These are phyloP conservation scores for Hyphopichia burtonii DNA, from an alignment of 1,139 yeast genomes.

Conservation along the genomic window DNA sequence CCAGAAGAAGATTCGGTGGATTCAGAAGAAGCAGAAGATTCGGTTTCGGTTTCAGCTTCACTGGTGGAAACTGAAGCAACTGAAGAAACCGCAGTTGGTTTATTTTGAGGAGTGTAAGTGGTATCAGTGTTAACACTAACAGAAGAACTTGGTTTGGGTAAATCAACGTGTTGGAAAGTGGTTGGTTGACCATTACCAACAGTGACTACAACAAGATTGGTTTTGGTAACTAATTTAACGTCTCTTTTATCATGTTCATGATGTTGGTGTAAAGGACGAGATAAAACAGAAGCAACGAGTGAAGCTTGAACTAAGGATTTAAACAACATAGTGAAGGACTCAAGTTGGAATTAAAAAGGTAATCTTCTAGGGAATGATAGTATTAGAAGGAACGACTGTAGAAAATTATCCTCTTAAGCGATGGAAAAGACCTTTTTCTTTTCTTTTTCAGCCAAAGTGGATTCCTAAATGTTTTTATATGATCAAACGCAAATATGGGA, in stretches of 20 bases:
- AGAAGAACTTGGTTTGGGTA: slow-evolving; percentile 25
- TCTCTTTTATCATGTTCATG: slow-evolving; percentile 40
- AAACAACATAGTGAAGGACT: slow-evolving; percentile 42
- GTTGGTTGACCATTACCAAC: slow-evolving; percentile 30
- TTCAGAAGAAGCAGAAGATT: slow-evolving; percentile 26
- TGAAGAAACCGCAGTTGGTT: slow-evolving; percentile 22
- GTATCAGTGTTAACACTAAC: slow-evolving; percentile 17
- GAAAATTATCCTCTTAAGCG: slow-evolving; percentile 1
- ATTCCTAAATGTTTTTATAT: too few relatives aligned
- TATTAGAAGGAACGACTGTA: slow-evolving; percentile 5
- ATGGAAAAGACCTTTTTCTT: too few relatives aligned
- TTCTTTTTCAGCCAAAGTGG: too few relatives aligned
- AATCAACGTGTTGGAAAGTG: slow-evolving; percentile 13
- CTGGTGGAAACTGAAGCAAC: slow-evolving; percentile 11
- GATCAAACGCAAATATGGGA: too few relatives aligned
- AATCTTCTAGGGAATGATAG: slow-evolving; percentile 5
- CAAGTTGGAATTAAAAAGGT: background rate
- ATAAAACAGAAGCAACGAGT: slow-evolving; percentile 34
- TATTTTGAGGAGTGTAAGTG: slow-evolving; percentile 19
- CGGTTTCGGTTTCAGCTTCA: slow-evolving; percentile 16
- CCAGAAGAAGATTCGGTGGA: slow-evolving; percentile 24
- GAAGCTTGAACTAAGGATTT: slow-evolving; percentile 39
- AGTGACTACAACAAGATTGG: slow-evolving; percentile 34
- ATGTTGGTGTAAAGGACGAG: slow-evolving; percentile 37
- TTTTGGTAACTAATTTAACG: slow-evolving; percentile 33